Evolutionary conservation across 2,329 filamentous ascomycete species (phyloP), one percentile per base, ranked within the genome.

Genomic region (Penicillium sp.): DNA sequence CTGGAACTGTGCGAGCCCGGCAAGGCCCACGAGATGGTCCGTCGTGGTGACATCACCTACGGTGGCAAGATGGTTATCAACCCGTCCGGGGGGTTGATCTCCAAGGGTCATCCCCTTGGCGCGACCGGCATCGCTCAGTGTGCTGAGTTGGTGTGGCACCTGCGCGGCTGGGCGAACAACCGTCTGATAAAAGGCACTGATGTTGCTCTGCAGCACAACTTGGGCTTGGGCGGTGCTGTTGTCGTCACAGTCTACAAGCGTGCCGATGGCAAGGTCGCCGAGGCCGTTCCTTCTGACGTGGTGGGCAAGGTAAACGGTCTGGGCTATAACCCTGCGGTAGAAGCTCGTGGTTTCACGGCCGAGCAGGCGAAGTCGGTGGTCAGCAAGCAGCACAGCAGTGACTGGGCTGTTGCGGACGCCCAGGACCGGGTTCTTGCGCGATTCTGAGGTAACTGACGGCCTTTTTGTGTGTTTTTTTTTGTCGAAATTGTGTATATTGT

Each of bases 161-260:
- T 97, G 60, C 82, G 91, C 55, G 91, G 91, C 9, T 96, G 91
- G 91, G 91, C 91, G 18, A 95, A 93, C 71, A 96, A 96, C 75
- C 80, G 91, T 36, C 73, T 82, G 12, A 78, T 86, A 1, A 73
- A 80, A 18, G 77, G 78, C 49, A 93, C 90, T 0, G 80, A 73
- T 52, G 82, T 82, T 49, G 87, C 86, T 48, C 74, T 97, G 55
- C 90, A 96, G 75, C 93, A 97, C 67, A 97, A 97, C 65, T 77
- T 97, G 1, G 93, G 91, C 0, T 77, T 97, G 4, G 91, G 91
- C 11, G 93, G 93, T 46, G 91, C 90, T 3, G 90, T 84, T 1
- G 90, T 97, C 1, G 87, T 93, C 24, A 91, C 88, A 0, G 86
- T 97, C 3, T 96, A 96, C 70, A 83, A 83, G 71, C 81, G 90